Evolutionary conservation across 192 early-diverging fungal genomes (phyloP).

Genomic region (Coemansia umbellata): DNA sequence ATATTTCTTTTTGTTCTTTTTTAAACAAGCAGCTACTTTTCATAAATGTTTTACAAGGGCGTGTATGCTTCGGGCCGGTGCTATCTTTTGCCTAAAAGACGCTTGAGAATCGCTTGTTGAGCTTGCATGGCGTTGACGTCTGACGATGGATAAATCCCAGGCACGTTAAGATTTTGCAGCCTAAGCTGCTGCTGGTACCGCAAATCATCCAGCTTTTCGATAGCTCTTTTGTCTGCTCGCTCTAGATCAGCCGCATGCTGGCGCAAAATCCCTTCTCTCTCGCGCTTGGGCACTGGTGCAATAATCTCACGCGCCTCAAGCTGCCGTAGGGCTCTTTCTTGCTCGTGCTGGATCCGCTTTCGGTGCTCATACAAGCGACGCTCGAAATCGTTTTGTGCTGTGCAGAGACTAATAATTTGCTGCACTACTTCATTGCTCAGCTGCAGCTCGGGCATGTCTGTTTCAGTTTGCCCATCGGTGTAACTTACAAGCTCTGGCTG

Average conservation of each 20-base stretch:
- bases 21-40: neutral
- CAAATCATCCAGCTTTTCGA: slow-evolving; percentile 41
- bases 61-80: neutral
- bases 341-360: slow-evolving; percentile 22
- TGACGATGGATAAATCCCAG: slow-evolving; percentile 30
- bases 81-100: slow-evolving; percentile 1
- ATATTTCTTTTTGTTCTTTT: neutral
- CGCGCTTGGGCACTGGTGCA: slow-evolving; percentile 10
- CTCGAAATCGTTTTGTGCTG: slow-evolving; percentile 41
- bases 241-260: slow-evolving; percentile 26
- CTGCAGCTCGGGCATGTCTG: neutral
- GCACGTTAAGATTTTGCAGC: slow-evolving; percentile 22
- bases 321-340: slow-evolving; percentile 14
- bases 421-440: slow-evolving; percentile 9
- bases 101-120: slow-evolving; percentile 17
- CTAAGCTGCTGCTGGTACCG: slow-evolving; percentile 40
- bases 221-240: slow-evolving; percentile 24
- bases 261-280: slow-evolving; percentile 18
- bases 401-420: slow-evolving; percentile 13
- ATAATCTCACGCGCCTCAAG: slow-evolving; percentile 32
- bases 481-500: too few species aligned
- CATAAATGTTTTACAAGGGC: neutral
- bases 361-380: slow-evolving; percentile 36
- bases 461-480: neutral
- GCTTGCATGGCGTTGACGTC: slow-evolving; percentile 13